phyloP scores from a whole-genome alignment of 495 filamentous ascomycete genomes.

The Penicillium maclennaniae region DNA sequence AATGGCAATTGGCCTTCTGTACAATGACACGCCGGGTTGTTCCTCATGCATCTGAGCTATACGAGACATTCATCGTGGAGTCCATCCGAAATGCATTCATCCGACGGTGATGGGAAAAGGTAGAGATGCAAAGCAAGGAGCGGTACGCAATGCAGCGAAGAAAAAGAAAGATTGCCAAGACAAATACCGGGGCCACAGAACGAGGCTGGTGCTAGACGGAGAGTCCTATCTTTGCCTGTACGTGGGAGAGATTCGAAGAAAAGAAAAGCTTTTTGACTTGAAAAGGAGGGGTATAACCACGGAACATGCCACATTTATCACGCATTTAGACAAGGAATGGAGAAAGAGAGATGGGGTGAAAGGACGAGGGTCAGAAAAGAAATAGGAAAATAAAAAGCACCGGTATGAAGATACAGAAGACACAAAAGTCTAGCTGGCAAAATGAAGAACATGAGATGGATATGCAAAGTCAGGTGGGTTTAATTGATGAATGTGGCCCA shows the following conservation, averaged over 20 bases:
- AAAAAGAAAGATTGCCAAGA: slow-evolving; percentile 3
- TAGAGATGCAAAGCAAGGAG: not conserved
- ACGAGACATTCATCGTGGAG: not conserved
- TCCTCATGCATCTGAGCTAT: not conserved
- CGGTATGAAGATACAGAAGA: not conserved
- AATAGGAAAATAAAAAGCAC: slow-evolving; percentile 8
- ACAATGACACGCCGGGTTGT: not conserved
- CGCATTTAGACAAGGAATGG: slow-evolving; percentile 13
- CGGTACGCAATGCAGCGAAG: slow-evolving; percentile 1
- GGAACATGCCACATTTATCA: slow-evolving; percentile 31
- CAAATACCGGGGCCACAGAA: slow-evolving; percentile 12
- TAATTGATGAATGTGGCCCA: slow-evolving; percentile 7
- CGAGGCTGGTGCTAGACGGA: slow-evolving; percentile 10
- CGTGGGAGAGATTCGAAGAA: slow-evolving; percentile 9
- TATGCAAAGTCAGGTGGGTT: slow-evolving; percentile 1
- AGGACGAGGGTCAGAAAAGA: slow-evolving; percentile 4
- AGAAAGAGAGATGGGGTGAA: slow-evolving; percentile 7
- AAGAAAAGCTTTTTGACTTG: slow-evolving; percentile 23
- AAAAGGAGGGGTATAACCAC: slow-evolving; percentile 26
- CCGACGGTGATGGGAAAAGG: not conserved
- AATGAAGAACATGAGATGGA: not conserved
- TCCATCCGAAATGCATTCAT: not conserved
- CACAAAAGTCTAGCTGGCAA: slow-evolving; percentile 5
- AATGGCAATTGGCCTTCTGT: not conserved
- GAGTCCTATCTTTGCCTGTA: slow-evolving; percentile 13